Base-by-base conservation (phyloP, 495 filamentous ascomycete genomes). In the Achaetomiella virescens region DNA sequence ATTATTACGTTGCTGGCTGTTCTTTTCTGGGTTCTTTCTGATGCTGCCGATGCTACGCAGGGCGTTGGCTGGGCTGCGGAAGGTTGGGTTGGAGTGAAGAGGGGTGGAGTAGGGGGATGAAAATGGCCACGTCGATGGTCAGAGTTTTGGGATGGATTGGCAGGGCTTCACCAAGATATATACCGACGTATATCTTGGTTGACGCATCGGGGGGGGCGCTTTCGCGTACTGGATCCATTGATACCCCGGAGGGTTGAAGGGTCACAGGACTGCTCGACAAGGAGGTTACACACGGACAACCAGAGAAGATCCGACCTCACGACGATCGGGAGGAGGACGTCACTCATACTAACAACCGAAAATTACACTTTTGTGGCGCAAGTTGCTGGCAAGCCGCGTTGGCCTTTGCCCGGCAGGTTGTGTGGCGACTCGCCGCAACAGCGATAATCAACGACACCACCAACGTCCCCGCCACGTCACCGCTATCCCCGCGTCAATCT, bases 381-480 rank as follows among this genome's bases (percentile, higher is more conserved):
- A 43, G 20, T 7, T 11, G 2, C 22, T 18, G 25, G 46, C 21
- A 33, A 12, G 53, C 46, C 51, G 46, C 54, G 51, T 43, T 31
- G 17, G 60, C 60, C 63, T 61, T 63, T 57, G 60, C 49, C 57
- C 56, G 62, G 62, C 56, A 51, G 55, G 58, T 54, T 55, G 55
- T 18, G 29, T 35, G 4, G 5, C 27, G 27, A 31, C 27, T 9
- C 9, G 27, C 27, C 9, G 27, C 27, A 31, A 31, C 27, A 31
- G 9, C 27, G 9, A 31, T 31, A 31, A 31, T 47, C 27, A 55
- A 52, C 36, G 24, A 37, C 3, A 3, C 25, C 18, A 38, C 18
- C 33, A 44, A 4, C 27, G 27, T 27, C n/a, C 11, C 33, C 33
- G 2, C 14, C 9, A 0, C 15, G 7, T 36, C 10, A 20, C 20